Percentiles rank a stretch among this genome's conserved stretches.
Conservation (phyloP, 768 basidiomycete species). For the Leucocoprinus birnbaumii region DNA sequence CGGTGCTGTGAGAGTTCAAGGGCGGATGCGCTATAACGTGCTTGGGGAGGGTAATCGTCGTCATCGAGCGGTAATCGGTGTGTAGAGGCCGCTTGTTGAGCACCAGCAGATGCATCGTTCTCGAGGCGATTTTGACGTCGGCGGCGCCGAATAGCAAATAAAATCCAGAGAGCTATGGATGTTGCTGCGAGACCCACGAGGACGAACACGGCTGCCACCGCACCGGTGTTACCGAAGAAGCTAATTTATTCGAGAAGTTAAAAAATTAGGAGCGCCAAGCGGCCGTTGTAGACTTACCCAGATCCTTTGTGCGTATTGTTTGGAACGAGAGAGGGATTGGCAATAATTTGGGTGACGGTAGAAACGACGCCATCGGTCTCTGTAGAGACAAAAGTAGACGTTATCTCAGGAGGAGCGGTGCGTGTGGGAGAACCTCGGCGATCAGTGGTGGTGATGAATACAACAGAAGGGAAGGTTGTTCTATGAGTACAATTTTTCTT, state of each 20-base stretch:
- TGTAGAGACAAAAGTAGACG: slow-evolving; percentile 53
- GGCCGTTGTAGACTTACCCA: slow-evolving; percentile 42
- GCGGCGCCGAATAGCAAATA: slow-evolving; percentile 69
- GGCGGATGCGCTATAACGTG: not conserved
- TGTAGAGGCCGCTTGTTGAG: slow-evolving; percentile 66
- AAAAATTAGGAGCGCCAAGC: slow-evolving; percentile 1
- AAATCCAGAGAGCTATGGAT: slow-evolving; percentile 63
- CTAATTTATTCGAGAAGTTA: slow-evolving; percentile 30
- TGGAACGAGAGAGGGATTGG: slow-evolving; percentile 77
- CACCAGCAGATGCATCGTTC: slow-evolving; percentile 69
- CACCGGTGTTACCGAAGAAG: slow-evolving; percentile 87
- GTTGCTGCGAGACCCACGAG: slow-evolving; percentile 81
- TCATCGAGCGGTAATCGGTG: slow-evolving; percentile 66
- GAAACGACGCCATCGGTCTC: slow-evolving; percentile 46
- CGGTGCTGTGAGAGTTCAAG: slow-evolving; percentile 37
- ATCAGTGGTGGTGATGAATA: slow-evolving; percentile 63
- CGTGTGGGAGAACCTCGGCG: slow-evolving; percentile 43
- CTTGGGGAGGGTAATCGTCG: slow-evolving; percentile 42
- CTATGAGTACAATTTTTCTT: slow-evolving; percentile 27
- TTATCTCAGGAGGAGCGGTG: slow-evolving; percentile 55
- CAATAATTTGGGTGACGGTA: slow-evolving; percentile 59
- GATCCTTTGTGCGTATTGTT: slow-evolving; percentile 39
- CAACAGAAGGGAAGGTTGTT: slow-evolving; percentile 48
- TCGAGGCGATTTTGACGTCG: slow-evolving; percentile 60
- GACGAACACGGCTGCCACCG: slow-evolving; percentile 89